Base-by-base conservation (phyloP, 306 rosid species). In the Citrullus mucosospermus region DNA sequence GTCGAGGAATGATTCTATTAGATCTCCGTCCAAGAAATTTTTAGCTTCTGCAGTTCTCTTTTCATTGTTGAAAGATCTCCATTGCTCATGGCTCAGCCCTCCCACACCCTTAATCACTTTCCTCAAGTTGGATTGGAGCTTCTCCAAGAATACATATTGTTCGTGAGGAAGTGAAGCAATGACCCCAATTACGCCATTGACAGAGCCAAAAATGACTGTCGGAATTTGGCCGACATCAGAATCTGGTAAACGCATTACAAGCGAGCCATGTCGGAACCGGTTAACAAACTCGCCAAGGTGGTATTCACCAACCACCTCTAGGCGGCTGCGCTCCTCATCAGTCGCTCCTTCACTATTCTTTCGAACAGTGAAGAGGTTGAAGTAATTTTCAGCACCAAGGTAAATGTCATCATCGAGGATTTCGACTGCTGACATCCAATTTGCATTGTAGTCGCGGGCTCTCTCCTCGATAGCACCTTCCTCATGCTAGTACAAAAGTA, bases 401-500 rank as follows among this genome's bases (percentile, higher is more conserved):
- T 95, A 95, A 69, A 91, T 84, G 79, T 92, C 99, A 57, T 96
- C 99, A 32, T 96, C 99, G 36, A 96, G 96, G 83, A 96, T 92
- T 88, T 91, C 99, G 76, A 96, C 99, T 51, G 98, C 97, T 32
- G 97, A 84, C 96, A 95, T 95, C 97, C 97, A 95, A 81, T 92
- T 95, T 70, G 97, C 97, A 73, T 86, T 92, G 78, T 92, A 96
- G 88, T 96, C 99, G 3, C 97, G 97, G 16, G 99, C 97, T 83
- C 98, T 86, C 83, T 95, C 99, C 87, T 95, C 99, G 48, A 95
- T 95, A 75, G 99, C 97, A 36, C 99, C 97, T 85, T 95, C 99
- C 85, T 95, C 99, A 22, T 92, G 97, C 99, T 96, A 86, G 82
- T 41, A 20, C 54, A 62, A 16, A 48, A 34, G 18, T 38, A 53